These are phyloP conservation scores for Penicillium cinerascens DNA, from an alignment of 495 filamentous ascomycete species.

Conservation along the genomic window DNA sequence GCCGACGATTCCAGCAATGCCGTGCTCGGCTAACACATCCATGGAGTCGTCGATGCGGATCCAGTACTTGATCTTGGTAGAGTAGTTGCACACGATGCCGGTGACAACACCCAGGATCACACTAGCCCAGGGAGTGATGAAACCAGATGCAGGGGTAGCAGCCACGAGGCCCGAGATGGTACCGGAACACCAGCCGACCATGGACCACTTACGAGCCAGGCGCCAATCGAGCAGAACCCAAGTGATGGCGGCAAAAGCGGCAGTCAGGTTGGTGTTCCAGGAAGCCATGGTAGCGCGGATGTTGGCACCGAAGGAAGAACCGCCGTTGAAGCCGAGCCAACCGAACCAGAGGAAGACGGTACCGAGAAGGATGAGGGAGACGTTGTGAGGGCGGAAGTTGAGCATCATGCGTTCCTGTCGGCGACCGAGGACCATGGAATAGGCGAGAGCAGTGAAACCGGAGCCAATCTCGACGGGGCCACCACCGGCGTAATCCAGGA, in stretches of 20 bases:
- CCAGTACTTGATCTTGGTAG: conserved; percentile 96
- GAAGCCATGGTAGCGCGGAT: conserved; percentile 92
- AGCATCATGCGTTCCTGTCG: conserved; percentile 99
- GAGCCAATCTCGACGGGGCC: conserved; percentile 98
- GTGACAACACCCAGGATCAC: conserved; percentile 82
- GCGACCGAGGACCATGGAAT: conserved; percentile 91
- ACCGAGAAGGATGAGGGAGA: conserved; percentile 92
- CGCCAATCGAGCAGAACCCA: conserved; percentile 95
- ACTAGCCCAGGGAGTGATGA: conserved; percentile 85
- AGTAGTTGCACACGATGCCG: conserved; percentile 85
- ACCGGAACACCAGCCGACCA: conserved; percentile 98
- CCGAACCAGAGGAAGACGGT: conserved; percentile 97
- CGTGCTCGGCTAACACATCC: conserved; percentile 98
- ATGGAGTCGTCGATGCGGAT: conserved; percentile 93
- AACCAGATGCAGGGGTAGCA: conserved; percentile 84
- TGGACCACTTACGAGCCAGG: conserved; percentile 95
- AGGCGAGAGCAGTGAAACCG: conserved; percentile 87
- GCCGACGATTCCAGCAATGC: conserved; percentile 87
- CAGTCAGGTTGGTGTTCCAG: conserved; percentile 94
- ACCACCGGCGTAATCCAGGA: conserved; percentile 94
- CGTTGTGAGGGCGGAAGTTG: conserved; percentile 93
- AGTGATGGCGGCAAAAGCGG: conserved; percentile 79
- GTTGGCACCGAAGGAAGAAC: conserved; percentile 95
- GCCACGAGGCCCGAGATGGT: conserved; percentile 87
- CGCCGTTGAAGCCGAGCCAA: conserved; percentile 98